Evolutionary conservation across 1,284 basidiomycete species (phyloP).

Genomic region (Wallemia ichthyophaga): DNA sequence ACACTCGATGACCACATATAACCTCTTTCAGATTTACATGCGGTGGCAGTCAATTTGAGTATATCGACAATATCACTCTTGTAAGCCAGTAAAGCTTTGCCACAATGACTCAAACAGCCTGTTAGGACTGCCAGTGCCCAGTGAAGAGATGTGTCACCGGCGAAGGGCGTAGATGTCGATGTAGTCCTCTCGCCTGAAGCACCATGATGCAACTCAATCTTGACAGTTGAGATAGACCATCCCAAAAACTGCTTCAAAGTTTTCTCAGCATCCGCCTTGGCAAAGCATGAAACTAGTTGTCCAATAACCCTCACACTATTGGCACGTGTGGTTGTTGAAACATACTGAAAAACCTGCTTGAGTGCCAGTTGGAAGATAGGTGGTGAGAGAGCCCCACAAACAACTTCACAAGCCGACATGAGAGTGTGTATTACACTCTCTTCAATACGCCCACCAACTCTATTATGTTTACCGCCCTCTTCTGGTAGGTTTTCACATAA

Average conservation of each 20-base stretch:
- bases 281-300: conserved; percentile 58
- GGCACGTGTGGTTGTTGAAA: conserved; percentile 40
- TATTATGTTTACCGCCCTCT: conserved; percentile 37
- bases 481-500: conserved; percentile 83
- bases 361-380: conserved; percentile 59
- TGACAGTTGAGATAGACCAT: conserved; percentile 47
- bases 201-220: conserved; percentile 59
- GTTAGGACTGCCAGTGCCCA: conserved; percentile 68
- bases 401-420: conserved; percentile 49
- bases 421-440: conserved; percentile 39
- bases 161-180: conserved; percentile 46
- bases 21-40: conserved; percentile 64
- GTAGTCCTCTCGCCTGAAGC: conserved; percentile 78
- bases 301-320: conserved; percentile 74
- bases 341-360: conserved; percentile 58
- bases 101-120: conserved; percentile 44
- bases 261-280: conserved; percentile 43
- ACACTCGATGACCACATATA: conserved; percentile 41
- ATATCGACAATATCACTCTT: conserved; percentile 37
- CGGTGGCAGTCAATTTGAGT: conserved; percentile 36
- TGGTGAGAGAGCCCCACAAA: conserved; percentile 66
- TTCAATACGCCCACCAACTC: conserved; percentile 18
- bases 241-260: conserved; percentile 54
- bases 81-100: conserved; percentile 37
- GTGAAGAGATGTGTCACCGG: conserved; percentile 72